Base-by-base conservation (phyloP, 306 rosid genomes). In the Rosa chinensis region DNA sequence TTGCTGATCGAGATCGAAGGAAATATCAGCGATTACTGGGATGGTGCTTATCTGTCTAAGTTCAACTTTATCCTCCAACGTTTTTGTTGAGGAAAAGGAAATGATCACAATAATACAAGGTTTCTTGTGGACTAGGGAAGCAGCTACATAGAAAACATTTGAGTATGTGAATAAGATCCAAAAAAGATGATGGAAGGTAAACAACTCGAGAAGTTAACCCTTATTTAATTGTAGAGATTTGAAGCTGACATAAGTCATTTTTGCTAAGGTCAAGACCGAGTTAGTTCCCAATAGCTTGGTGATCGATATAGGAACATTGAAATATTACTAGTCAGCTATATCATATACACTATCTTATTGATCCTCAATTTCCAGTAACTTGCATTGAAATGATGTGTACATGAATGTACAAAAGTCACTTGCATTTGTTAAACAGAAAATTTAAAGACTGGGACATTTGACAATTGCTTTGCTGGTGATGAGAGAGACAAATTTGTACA, bases 391-490 rank as follows among this genome's bases (percentile, higher is more conserved):
- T 77, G 62, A 76, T 32, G 43, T 6, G 39, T 62, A 62, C 18
- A 61, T 61, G 35, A 61, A 62, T 13, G 40, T 62, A 28, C 69
- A 25, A 13, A 64, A 59, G 17, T 83, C 77, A 78, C 88, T 85
- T 89, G 80, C 63, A 80, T 79, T 80, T 81, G 76, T 82, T 83
- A 81, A 79, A 83, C 53, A 48, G 35, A 53, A 64, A n/a, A n/a
- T 56, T 17, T 48, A 4, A 8, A 58, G 81, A 75, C 76, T 44
- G 40, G 63, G 56, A 82, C 50, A 50, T 70, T 43, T 73, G 83
- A 82, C 87, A 8, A 39, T 77, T 73, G 42, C 16, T 75, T 45
- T 78, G 37, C 72, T 35, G 45, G 78, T n/a, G 71, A 40, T 53
- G 84, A 80, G 66, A 75, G 12, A 59, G 55, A 43, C 35, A 72